phyloP scores from a whole-genome alignment of 495 filamentous ascomycete species.

The Lasiosphaeria miniovina region DNA sequence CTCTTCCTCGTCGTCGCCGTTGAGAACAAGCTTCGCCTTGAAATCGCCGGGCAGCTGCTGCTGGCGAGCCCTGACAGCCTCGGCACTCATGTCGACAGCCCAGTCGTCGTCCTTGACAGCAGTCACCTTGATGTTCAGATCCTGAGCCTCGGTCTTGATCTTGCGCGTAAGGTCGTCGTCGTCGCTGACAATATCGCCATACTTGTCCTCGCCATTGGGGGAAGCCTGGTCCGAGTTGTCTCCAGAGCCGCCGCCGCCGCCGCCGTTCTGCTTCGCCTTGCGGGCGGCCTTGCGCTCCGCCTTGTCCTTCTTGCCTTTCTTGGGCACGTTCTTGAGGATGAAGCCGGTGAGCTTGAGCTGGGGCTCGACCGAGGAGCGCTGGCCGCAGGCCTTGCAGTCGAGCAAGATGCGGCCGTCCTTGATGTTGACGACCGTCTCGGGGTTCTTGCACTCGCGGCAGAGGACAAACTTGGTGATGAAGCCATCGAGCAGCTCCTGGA shows the following conservation, averaged over 20 bases:
- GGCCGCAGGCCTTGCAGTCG: conserved; percentile 98
- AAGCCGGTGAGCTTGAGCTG: conserved; percentile 96
- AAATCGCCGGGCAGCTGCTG: conserved; percentile 86
- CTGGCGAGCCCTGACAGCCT: conserved; percentile 90
- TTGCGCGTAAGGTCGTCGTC: conserved; percentile 90
- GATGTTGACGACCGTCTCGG: conserved; percentile 91
- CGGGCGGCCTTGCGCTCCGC: conserved; percentile 83
- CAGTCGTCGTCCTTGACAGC: conserved; percentile 83
- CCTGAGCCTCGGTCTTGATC: conserved; percentile 79
- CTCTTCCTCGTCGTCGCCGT: conserved; percentile 79
- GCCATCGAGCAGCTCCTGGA: conserved; percentile 96
- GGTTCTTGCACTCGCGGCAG: conserved; percentile 99
- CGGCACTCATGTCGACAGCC: conserved; percentile 92
- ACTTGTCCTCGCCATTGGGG: conserved; percentile 63
- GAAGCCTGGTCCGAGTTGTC: conserved; percentile 74
- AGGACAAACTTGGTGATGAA: conserved; percentile 98
- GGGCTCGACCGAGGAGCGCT: conserved; percentile 83
- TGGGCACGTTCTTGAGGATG: conserved; percentile 90
- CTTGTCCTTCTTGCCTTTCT: conserved; percentile 94
- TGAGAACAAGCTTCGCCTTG: conserved; percentile 81
- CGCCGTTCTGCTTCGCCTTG: conserved; percentile 78
- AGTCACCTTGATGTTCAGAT: conserved; percentile 53
- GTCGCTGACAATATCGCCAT: conserved; percentile 70
- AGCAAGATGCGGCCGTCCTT: conserved; percentile 86
- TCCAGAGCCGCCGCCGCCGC: conserved; percentile 55